Percentiles rank a stretch among this genome's conserved stretches.
Conservation (phyloP, 306 rosid genomes). For the Cucurbita pepo region DNA sequence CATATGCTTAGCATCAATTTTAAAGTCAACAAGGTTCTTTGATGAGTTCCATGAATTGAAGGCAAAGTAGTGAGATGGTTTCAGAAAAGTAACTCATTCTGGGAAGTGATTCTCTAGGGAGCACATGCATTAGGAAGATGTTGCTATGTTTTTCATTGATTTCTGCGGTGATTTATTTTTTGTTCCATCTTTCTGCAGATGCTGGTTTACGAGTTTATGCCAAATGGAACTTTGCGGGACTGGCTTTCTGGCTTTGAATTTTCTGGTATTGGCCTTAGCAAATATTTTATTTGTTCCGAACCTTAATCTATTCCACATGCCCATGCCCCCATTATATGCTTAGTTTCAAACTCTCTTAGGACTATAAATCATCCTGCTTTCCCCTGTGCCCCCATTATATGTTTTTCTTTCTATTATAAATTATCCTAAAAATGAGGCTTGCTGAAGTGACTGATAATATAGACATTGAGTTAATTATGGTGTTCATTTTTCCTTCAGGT, state of each 20-base stretch:
- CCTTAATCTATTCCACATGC: neutral
- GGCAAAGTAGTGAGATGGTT: neutral
- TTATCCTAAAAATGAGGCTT: neutral
- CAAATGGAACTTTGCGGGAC: conserved; percentile 74
- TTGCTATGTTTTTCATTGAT: neutral
- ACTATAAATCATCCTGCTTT: neutral
- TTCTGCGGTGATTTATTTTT: neutral
- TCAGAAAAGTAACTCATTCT: neutral
- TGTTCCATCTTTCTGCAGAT: conserved; percentile 40
- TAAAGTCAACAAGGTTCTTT: neutral
- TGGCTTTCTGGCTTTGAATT: conserved; percentile 55
- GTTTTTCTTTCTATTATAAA: neutral
- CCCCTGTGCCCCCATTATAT: neutral
- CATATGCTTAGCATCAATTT: neutral
- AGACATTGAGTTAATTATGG: neutral
- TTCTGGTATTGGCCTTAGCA: neutral
- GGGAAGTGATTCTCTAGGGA: neutral
- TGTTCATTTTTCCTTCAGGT: neutral
- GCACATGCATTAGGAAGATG: neutral
- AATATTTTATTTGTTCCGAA: neutral
- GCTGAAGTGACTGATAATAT: neutral
- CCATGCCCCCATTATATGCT: neutral
- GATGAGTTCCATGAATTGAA: neutral
- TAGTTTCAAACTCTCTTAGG: neutral
- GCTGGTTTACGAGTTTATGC: conserved; percentile 84